phyloP scores from a whole-genome alignment of 2,329 filamentous ascomycete genomes.

The Botrytis sinoallii region DNA sequence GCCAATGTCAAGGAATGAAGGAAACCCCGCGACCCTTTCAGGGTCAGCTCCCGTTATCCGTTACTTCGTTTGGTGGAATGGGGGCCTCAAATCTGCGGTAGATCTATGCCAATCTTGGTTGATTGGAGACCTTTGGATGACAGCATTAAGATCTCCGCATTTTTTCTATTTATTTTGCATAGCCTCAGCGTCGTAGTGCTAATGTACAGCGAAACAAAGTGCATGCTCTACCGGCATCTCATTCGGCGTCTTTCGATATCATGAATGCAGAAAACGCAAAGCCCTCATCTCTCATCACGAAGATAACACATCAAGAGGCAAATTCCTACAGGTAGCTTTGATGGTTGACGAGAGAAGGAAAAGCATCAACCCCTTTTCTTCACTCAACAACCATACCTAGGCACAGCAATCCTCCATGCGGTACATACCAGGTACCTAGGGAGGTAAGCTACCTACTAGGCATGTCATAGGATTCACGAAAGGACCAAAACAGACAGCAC shows the following conservation, averaged over 20 bases:
- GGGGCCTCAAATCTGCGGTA: slow-evolving; percentile 2
- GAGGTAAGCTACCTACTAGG: not conserved
- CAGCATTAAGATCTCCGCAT: slow-evolving; percentile 14
- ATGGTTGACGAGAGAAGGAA: not conserved
- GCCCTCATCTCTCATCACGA: slow-evolving; percentile 6
- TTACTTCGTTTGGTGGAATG: not conserved
- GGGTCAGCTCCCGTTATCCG: not conserved
- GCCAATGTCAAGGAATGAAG: slow-evolving; percentile 9
- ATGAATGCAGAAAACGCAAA: slow-evolving; percentile 1
- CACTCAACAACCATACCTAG: not conserved
- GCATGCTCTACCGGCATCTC: not conserved
- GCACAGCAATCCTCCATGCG: not conserved
- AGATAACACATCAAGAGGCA: not conserved
- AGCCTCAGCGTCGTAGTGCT: slow-evolving; percentile 16
- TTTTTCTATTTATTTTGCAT: slow-evolving; percentile 5
- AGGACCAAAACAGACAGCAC: not conserved
- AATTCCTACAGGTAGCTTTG: not conserved
- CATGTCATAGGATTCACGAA: not conserved
- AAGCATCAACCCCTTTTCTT: not conserved
- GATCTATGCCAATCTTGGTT: slow-evolving; percentile 14
- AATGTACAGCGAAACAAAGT: slow-evolving; percentile 1
- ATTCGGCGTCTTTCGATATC: not conserved
- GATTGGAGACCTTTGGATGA: slow-evolving; percentile 8
- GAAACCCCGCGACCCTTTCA: slow-evolving; percentile 13
- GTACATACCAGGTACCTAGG: not conserved